Conservation (phyloP, 805 yeast species). For the Millerago galiae region DNA sequence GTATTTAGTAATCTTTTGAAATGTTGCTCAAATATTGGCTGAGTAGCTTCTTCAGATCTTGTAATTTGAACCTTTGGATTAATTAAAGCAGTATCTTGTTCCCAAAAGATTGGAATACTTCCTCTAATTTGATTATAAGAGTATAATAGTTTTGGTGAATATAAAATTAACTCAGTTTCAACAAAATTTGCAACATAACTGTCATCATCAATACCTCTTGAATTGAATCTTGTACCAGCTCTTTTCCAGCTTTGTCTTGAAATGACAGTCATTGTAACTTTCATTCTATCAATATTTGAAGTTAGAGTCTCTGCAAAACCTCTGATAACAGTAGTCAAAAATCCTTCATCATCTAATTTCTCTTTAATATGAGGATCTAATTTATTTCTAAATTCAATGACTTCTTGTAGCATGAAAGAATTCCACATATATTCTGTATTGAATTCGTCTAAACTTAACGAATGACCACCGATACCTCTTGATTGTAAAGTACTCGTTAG, state of each 20-base stretch:
- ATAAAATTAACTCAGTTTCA: constrained; percentile 80
- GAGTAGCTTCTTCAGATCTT: constrained; percentile 86
- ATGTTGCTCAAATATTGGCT: constrained; percentile 82
- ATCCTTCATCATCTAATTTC: constrained; percentile 67
- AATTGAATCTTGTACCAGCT: constrained; percentile 94
- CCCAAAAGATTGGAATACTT: constrained; percentile 96
- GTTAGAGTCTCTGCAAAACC: constrained; percentile 86
- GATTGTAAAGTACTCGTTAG: constrained; percentile 80
- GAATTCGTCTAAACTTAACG: constrained; percentile 49
- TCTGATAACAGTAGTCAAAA: constrained; percentile 85
- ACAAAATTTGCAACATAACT: constrained; percentile 95
- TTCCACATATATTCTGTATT: constrained; percentile 97
- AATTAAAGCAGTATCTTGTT: constrained; percentile 88
- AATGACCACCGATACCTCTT: constrained; percentile 49
- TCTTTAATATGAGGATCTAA: constrained; percentile 54
- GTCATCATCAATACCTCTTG: constrained; percentile 93
- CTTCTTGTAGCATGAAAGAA: constrained; percentile 78
- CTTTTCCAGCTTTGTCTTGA: constrained; percentile 96
- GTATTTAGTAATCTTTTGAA: constrained; percentile 61
- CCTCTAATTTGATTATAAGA: constrained; percentile 92
- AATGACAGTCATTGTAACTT: constrained; percentile 61
- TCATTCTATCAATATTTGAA: constrained; percentile 30
- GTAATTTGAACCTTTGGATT: constrained; percentile 87
- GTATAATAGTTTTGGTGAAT: constrained; percentile 47
- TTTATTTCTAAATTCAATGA: constrained; percentile 66